phyloP scores from a whole-genome alignment of 805 yeast species.

The Candida verbasci region DNA sequence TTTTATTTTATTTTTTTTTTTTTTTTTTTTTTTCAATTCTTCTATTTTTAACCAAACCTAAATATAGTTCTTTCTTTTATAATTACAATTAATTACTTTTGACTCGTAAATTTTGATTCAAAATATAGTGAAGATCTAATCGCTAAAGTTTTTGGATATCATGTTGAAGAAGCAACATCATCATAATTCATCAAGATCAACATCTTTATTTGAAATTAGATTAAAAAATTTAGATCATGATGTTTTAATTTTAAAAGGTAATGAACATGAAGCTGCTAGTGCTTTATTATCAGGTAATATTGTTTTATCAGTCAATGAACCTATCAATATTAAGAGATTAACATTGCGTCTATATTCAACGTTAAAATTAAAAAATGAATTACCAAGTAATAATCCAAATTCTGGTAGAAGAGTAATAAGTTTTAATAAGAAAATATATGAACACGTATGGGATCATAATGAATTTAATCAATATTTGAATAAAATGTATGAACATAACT shows the following conservation, averaged over 20 bases:
- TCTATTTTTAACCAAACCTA: no score
- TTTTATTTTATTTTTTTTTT: no score
- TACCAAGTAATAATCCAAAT: conserved; percentile 43
- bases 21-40: no score
- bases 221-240: conserved; percentile 68
- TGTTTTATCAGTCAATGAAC: conserved; percentile 71
- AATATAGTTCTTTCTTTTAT: no score
- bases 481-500: conserved; percentile 25
- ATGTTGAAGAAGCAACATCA: conserved; percentile 7
- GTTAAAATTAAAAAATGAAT: conserved; percentile 56
- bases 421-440: conserved; percentile 63
- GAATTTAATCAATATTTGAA: conserved; percentile 45
- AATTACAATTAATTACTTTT: no score
- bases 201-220: conserved; percentile 46
- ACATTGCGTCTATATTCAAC: conserved; percentile 64
- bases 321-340: conserved; percentile 62
- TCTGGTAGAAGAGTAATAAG: conserved; percentile 30
- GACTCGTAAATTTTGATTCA: no score
- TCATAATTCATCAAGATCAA: conserved; percentile 16
- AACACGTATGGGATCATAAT: conserved; percentile 71
- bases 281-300: conserved; percentile 73
- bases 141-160: no score
- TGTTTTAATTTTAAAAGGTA: conserved; percentile 76
- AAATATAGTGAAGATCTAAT: no score
- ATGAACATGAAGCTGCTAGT: conserved; percentile 72